A percentile compares a stretch with the other conserved stretches of the same genome.
phyloP scores from a whole-genome alignment of 345 rosid genomes.

The Nasturtium officinale region DNA sequence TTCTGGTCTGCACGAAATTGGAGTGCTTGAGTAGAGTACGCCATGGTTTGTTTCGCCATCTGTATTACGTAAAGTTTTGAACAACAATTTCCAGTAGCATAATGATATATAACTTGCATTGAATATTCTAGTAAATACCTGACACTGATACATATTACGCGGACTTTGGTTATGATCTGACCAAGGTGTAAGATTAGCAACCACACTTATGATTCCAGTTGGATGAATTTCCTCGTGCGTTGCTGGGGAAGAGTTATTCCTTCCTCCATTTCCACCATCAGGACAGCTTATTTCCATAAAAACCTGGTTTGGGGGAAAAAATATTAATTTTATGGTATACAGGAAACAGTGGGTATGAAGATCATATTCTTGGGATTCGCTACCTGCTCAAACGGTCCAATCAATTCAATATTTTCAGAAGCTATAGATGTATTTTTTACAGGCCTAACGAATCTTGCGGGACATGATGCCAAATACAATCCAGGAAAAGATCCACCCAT shows the following conservation, averaged over 20 bases:
- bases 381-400: constrained; percentile 99
- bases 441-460: constrained; percentile 88
- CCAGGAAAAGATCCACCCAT: constrained; percentile 95
- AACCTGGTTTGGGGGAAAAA: constrained; percentile 53
- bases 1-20: constrained; percentile 89
- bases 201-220: constrained; percentile 91
- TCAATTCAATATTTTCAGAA: constrained; percentile 61
- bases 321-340: constrained; percentile 18
- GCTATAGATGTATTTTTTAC: constrained; percentile 66
- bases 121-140: constrained; percentile 50
- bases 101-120: constrained; percentile 8
- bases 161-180: constrained; percentile 99
- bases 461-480: constrained; percentile 77
- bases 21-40: constrained; percentile 82
- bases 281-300: constrained; percentile 97
- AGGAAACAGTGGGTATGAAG: constrained; percentile 20
- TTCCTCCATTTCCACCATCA: constrained; percentile 95
- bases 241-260: constrained; percentile 67
- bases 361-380: constrained; percentile 9
- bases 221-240: constrained; percentile 97
- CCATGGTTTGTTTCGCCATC: constrained; percentile 99
- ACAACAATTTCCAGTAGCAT: constrained; percentile 20
- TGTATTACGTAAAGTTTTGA: constrained; percentile 35
- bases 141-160: constrained; percentile 97
- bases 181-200: constrained; percentile 99